Evolutionary conservation across 371 early-diverging fungal species (phyloP).

Genomic region (Rhizopus delemar): DNA sequence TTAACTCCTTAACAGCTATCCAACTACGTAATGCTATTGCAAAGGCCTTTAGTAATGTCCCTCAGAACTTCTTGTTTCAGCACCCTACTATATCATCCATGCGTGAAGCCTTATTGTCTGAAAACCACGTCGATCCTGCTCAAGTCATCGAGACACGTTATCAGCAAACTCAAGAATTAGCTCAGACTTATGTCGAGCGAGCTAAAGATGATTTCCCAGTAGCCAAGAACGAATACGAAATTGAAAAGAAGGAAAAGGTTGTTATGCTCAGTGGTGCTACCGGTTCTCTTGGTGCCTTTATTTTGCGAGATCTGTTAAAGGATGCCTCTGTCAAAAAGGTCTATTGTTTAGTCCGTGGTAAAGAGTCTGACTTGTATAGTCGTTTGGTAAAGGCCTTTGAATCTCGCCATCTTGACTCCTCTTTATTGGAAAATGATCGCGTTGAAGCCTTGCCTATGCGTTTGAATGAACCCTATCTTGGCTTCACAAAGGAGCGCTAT

Average conservation of each 20-base stretch:
- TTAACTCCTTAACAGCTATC: constrained; percentile 23
- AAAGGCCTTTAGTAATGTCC: constrained; percentile 16
- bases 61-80: constrained; percentile 40
- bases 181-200: constrained; percentile 15
- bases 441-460: constrained; percentile 21
- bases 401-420: constrained; percentile 22
- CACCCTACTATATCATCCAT: constrained; percentile 27
- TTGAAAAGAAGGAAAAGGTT: constrained; percentile 12
- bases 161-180: constrained; percentile 12
- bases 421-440: not conserved
- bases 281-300: constrained; percentile 41
- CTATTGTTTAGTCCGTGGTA: constrained; percentile 33
- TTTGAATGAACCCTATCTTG: constrained; percentile 23
- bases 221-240: not conserved
- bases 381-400: constrained; percentile 29
- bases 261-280: constrained; percentile 46
- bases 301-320: constrained; percentile 29
- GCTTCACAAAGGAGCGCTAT: constrained; percentile 25
- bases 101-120: constrained; percentile 1
- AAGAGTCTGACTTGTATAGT: not conserved
- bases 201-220: constrained; percentile 25
- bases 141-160: not conserved
- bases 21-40: constrained; percentile 22
- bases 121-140: not conserved
- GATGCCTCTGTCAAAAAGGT: constrained; percentile 27